phyloP scores from a whole-genome alignment of 2,329 filamentous ascomycete genomes.

The Simplicillium aogashimaense region DNA sequence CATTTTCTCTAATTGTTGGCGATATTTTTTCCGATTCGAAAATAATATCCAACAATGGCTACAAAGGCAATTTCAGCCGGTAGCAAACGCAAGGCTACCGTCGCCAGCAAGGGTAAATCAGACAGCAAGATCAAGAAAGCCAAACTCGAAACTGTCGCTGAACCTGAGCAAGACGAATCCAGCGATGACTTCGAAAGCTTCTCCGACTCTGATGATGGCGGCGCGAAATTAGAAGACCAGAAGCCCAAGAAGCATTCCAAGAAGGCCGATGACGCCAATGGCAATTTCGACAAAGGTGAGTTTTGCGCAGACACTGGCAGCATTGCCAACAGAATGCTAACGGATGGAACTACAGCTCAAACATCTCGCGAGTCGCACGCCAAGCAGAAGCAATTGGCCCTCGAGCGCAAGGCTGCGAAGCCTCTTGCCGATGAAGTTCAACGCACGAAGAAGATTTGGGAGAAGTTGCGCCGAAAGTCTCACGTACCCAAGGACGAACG shows the following conservation, averaged over 20 bases:
- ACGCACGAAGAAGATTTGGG: slow-evolving; percentile 94
- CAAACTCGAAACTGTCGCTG: slow-evolving; percentile 25
- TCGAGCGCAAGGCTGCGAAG: slow-evolving; percentile 85
- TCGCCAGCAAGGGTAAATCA: slow-evolving; percentile 30
- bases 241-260: slow-evolving; percentile 24
- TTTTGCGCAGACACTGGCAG: slow-evolving; percentile 5
- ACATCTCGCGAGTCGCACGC: slow-evolving; percentile 79
- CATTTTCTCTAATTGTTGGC: too few relatives aligned
- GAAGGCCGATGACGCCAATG: slow-evolving; percentile 20
- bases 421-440: slow-evolving; percentile 84
- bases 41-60: slow-evolving; percentile 29
- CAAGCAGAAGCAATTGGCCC: slow-evolving; percentile 81
- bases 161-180: slow-evolving; percentile 23
- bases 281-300: slow-evolving; percentile 34
- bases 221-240: slow-evolving; percentile 32
- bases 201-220: slow-evolving; percentile 45
- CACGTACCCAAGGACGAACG: slow-evolving; percentile 86
- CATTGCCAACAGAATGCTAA: slow-evolving; percentile 8
- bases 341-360: slow-evolving; percentile 30
- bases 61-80: slow-evolving; percentile 35
- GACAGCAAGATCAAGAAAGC: slow-evolving; percentile 41
- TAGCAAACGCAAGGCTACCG: slow-evolving; percentile 47
- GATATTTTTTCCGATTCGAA: background rate
- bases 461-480: slow-evolving; percentile 83
- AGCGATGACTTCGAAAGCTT: slow-evolving; percentile 32